Base-by-base conservation (phyloP, 129 eudicot genomes). In the Artemisia argyi region DNA sequence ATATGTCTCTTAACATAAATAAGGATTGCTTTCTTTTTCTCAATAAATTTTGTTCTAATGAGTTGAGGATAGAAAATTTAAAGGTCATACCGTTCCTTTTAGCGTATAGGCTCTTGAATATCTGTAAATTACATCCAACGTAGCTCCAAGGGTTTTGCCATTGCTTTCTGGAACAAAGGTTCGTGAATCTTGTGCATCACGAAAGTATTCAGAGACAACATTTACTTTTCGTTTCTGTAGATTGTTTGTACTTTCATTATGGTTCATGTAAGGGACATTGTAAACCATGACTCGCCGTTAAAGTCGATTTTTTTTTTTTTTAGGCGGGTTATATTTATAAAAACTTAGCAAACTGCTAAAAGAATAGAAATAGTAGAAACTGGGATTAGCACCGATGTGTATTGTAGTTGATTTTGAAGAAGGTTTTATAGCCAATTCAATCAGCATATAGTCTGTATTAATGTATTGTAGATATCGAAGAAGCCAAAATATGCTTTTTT, bases 41-140 rank as follows among this genome's bases (percentile, higher is more conserved):
- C 1, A 6, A 5, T 35, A 35, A 35, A 20, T 20, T 35, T 35
- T 35, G 7, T 32, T 35, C 0, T 35, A 5, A 35, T 35, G 44
- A 35, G 44, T 35, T 35, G 8, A 35, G 1, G 6, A 9, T 13
- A 20, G 26, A 16, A 76, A 46, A 35, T 5, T 0, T 32, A 76
- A 48, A 69, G 61, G 3, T 9, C 42, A 13, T 78, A 78, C 82
- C 61, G 82, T 78, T 78, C 82, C 82, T 54, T 71, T 78, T 7
- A 78, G 51, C n/a, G 77, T 70, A 66, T 78, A 71, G 28, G 66
- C 72, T 78, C 82, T 71, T 46, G 82, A 71, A 28, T 71, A 78
- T 59, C 64, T 54, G 59, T 71, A 78, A 26, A 78, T 71, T 62
- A 55, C 72, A 54, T 20, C 77, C 67, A 78, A 44, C n/a, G 9